phyloP scores from a whole-genome alignment of 805 yeast species.

The Metschnikowia chrysomelidarum region DNA sequence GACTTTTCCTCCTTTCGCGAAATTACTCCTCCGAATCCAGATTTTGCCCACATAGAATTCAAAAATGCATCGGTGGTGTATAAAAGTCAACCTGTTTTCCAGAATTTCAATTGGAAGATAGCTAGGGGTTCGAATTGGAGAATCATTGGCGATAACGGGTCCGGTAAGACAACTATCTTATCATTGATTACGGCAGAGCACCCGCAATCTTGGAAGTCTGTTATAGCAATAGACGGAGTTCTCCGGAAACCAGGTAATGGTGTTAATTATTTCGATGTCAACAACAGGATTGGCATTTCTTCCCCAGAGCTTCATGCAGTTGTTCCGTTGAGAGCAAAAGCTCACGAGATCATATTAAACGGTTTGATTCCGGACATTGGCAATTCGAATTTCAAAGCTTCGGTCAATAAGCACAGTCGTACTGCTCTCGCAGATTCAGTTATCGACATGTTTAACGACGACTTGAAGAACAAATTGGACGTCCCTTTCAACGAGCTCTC shows the following conservation, averaged over 20 bases:
- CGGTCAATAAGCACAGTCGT: constrained; percentile 32
- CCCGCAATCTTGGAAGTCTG: constrained; percentile 90
- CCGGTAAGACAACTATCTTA: constrained; percentile 88
- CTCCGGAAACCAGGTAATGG: constrained; percentile 71
- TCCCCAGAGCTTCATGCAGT: constrained; percentile 92
- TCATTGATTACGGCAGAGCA: constrained; percentile 90
- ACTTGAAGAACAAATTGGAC: constrained; percentile 37
- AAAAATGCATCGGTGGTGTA: constrained; percentile 64
- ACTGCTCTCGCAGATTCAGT: constrained; percentile 19
- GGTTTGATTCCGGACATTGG: constrained; percentile 66
- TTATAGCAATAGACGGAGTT: constrained; percentile 60
- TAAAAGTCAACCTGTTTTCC: constrained; percentile 57
- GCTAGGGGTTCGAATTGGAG: constrained; percentile 82
- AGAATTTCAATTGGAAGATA: constrained; percentile 64
- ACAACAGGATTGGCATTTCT: constrained; percentile 75
- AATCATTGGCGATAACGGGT: constrained; percentile 83
- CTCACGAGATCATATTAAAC: constrained; percentile 59
- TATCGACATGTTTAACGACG: constrained; percentile 22
- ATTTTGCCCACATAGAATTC: constrained; percentile 43
- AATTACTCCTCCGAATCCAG: constrained; percentile 1
- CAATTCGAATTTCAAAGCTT: constrained; percentile 46
- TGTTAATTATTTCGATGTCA: constrained; percentile 74
- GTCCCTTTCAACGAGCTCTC: constrained; percentile 51
- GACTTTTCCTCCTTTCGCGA: neutral
- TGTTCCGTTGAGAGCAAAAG: constrained; percentile 59